phyloP scores from a whole-genome alignment of 2,329 filamentous ascomycete genomes.

The Arthrobotrys pseudoclavata region DNA sequence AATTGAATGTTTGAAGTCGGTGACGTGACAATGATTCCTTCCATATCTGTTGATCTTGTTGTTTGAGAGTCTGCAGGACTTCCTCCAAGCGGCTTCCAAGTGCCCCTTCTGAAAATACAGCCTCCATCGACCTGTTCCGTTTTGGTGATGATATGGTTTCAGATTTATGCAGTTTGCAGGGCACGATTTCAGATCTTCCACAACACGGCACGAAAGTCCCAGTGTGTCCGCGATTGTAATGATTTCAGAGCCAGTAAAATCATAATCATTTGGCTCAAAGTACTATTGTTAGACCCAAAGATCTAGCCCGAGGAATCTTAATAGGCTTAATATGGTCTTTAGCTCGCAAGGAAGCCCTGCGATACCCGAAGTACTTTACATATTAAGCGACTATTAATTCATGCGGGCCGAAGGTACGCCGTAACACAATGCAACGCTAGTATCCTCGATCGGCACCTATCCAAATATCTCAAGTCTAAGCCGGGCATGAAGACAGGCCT shows the following conservation, averaged over 20 bases:
- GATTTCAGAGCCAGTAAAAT: background rate
- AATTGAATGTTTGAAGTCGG: background rate
- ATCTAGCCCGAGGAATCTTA: background rate
- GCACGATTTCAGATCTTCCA: constrained; percentile 19
- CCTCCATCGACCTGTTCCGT: constrained; percentile 55
- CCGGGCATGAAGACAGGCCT: background rate
- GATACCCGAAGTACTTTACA: constrained; percentile 5
- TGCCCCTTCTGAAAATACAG: constrained; percentile 18
- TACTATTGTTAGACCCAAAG: background rate
- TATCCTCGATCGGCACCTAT: background rate
- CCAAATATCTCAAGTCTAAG: background rate
- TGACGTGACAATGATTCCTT: constrained; percentile 21
- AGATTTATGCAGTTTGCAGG: constrained; percentile 42
- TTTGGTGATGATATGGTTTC: constrained; percentile 51
- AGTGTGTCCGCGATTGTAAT: background rate
- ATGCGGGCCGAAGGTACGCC: background rate
- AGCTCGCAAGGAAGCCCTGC: background rate
- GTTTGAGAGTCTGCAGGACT: constrained; percentile 47
- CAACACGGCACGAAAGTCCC: constrained; percentile 24
- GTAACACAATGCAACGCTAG: background rate
- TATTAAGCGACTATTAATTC: background rate
- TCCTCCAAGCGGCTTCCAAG: constrained; percentile 5
- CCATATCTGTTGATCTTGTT: constrained; percentile 26
- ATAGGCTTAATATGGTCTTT: background rate
- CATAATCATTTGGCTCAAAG: background rate